Percentiles rank a stretch among this genome's conserved stretches.
phyloP scores from a whole-genome alignment of 148 eudicot species.

The Vaccinium myrtillus region DNA sequence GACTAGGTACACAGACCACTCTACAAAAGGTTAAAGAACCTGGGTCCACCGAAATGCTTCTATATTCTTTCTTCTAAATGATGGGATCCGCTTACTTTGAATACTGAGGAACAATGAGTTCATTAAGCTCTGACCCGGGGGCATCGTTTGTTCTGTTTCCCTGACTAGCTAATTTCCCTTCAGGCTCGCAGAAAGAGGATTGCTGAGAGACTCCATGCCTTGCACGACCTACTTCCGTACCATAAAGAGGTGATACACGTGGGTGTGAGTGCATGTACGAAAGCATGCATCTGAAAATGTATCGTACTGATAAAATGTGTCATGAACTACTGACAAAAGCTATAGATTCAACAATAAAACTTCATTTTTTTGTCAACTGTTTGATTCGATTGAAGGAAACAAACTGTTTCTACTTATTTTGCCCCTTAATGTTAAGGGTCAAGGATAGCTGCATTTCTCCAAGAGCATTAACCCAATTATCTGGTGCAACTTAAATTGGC shows the following conservation, averaged over 20 bases:
- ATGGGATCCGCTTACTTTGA: background rate
- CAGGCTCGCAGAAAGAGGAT: conserved; percentile 42
- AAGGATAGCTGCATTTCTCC: background rate
- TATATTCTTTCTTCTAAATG: background rate
- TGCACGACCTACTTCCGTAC: conserved; percentile 40
- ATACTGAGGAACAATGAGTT: background rate
- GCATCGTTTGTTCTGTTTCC: background rate
- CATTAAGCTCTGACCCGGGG: background rate
- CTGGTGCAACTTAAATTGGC: background rate
- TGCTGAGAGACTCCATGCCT: conserved; percentile 32
- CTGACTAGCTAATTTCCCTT: conserved; percentile 13
- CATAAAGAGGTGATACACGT: conserved; percentile 28
- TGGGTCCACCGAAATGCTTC: background rate
- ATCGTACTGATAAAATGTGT: background rate
- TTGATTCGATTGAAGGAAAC: background rate
- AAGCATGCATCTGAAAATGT: background rate
- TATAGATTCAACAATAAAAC: background rate
- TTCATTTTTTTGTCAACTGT: background rate
- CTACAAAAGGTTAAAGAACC: background rate
- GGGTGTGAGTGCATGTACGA: background rate
- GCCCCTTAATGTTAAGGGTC: background rate
- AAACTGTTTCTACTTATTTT: background rate
- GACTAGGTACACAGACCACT: background rate
- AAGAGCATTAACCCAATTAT: background rate
- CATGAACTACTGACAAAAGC: background rate